These are phyloP conservation scores for Physcomitrium patens DNA, from an alignment of 225 moss, liverwort and hornwort species.

Conservation along the genomic window DNA sequence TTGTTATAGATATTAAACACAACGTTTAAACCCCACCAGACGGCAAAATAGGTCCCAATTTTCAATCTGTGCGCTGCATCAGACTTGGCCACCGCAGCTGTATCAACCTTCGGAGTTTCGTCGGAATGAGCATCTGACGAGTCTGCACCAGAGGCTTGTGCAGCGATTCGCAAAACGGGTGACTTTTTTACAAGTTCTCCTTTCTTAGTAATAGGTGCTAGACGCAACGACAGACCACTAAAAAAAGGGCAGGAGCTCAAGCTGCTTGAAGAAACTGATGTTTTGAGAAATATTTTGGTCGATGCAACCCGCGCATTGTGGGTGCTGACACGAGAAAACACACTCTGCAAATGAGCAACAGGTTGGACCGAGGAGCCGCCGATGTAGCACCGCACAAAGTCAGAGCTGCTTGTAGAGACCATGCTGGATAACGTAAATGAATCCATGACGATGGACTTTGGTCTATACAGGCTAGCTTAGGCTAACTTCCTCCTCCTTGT, in stretches of 20 bases:
- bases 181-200: neutral
- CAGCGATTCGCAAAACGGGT: neutral
- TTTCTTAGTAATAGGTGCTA: neutral
- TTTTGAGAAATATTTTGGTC: neutral
- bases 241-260: neutral
- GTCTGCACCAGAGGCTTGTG: neutral
- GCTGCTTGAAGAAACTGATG: neutral
- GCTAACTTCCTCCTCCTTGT: neutral
- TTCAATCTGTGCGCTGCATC: slow-evolving; percentile 17
- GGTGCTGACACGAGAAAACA: fast-evolving
- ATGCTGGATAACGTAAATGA: slow-evolving; percentile 10
- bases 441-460: neutral
- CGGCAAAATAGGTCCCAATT: slow-evolving; percentile 58
- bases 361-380: neutral
- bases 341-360: neutral
- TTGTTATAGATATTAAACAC: slow-evolving; percentile 88
- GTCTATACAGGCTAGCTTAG: neutral
- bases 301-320: neutral
- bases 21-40: slow-evolving; percentile 71
- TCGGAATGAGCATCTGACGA: neutral
- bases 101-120: neutral
- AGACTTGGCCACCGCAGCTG: neutral
- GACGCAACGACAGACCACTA: neutral
- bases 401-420: neutral
- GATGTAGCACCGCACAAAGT: neutral